Conservation (phyloP, 2,329 filamentous ascomycete species). For the Xylaria sp. region DNA sequence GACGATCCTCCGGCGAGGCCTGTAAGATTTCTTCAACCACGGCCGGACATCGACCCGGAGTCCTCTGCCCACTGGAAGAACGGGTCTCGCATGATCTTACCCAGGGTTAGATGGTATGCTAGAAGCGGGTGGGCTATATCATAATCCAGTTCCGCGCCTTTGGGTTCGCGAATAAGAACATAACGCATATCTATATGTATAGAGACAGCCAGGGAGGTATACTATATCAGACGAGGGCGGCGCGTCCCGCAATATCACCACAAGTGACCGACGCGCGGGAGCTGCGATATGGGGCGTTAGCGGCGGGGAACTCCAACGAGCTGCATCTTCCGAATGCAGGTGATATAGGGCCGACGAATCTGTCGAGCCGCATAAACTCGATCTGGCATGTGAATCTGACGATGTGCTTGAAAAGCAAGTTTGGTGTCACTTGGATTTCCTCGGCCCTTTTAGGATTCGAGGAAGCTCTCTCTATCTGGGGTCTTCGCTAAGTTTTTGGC, state of each 20-base stretch:
- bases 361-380: constrained; percentile 29
- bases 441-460: constrained; percentile 3
- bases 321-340: constrained; percentile 44
- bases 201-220: constrained; percentile 1
- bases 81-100: constrained; percentile 18
- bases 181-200: neutral
- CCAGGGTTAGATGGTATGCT: neutral
- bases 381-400: constrained; percentile 41
- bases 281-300: constrained; percentile 11
- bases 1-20: constrained; percentile 17
- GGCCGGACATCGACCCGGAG: constrained; percentile 10
- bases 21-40: constrained; percentile 14
- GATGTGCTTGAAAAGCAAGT: constrained; percentile 11
- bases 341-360: constrained; percentile 35
- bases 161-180: constrained; percentile 26
- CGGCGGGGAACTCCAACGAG: constrained; percentile 26
- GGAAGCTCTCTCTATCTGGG: neutral
- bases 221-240: neutral
- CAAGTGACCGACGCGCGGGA: constrained; percentile 8
- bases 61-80: constrained; percentile 15
- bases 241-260: constrained; percentile 9
- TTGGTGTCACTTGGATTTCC: constrained; percentile 17
- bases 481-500: neutral
- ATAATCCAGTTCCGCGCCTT: constrained; percentile 19
- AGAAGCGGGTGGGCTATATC: constrained; percentile 15